Conservation (phyloP, 352 stramenopile genomes). For the Phytophthora quininea region DNA sequence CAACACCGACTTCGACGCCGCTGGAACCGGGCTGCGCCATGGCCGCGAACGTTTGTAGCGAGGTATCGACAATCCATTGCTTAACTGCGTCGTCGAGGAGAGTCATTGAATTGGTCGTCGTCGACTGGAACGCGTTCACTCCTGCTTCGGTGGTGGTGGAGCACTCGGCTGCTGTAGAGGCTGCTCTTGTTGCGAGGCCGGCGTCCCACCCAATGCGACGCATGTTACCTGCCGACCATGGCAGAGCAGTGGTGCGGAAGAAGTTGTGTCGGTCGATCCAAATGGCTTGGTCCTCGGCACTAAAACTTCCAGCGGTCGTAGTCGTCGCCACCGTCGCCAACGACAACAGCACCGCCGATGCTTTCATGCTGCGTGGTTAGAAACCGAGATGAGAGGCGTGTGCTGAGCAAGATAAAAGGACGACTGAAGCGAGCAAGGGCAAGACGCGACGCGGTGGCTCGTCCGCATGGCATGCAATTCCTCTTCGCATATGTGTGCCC, state of each 20-base stretch:
- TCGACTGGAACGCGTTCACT: conserved; percentile 50
- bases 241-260: conserved; percentile 68
- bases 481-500: neutral
- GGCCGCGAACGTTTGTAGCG: conserved; percentile 41
- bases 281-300: conserved; percentile 49
- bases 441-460: neutral
- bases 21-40: conserved; percentile 47
- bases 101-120: conserved; percentile 22
- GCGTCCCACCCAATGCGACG: conserved; percentile 63
- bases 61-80: conserved; percentile 59
- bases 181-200: conserved; percentile 43
- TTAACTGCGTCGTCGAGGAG: conserved; percentile 56
- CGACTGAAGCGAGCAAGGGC: neutral
- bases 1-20: conserved; percentile 49
- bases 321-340: neutral
- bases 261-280: conserved; percentile 79
- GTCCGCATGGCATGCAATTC: conserved; percentile 2
- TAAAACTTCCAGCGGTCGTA: conserved; percentile 1
- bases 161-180: conserved; percentile 39
- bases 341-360: neutral
- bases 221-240: conserved; percentile 70
- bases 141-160: conserved; percentile 38
- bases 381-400: neutral
- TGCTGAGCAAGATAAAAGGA: conserved; percentile 1
- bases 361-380: neutral